These are phyloP conservation scores for Penicillium sp. DNA, from an alignment of 2,329 filamentous ascomycete genomes.

Conservation along the genomic window DNA sequence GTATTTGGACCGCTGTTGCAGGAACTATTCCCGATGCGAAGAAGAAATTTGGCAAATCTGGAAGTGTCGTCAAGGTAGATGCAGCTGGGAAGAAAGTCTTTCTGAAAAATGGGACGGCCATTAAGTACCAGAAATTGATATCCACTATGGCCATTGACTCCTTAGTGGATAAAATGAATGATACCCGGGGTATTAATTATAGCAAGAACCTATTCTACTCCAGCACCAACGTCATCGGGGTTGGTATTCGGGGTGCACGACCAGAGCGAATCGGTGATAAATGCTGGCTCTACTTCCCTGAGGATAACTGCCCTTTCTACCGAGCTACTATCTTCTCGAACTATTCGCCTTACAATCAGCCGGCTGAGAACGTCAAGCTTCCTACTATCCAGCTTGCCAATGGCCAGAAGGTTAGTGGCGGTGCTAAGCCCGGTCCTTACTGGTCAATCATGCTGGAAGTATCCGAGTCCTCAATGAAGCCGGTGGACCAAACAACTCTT, in stretches of 20 bases:
- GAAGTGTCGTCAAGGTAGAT: constrained; percentile 83
- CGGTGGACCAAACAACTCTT: constrained; percentile 82
- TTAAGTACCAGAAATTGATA: constrained; percentile 90
- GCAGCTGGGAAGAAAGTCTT: constrained; percentile 81
- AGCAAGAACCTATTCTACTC: constrained; percentile 96
- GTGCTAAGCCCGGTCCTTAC: constrained; percentile 87
- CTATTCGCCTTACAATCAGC: constrained; percentile 99
- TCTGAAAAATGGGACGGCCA: constrained; percentile 80
- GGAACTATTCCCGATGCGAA: constrained; percentile 92
- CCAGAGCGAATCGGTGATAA: constrained; percentile 98
- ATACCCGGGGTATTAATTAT: too few species aligned
- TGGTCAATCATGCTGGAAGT: constrained; percentile 99
- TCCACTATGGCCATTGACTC: constrained; percentile 96
- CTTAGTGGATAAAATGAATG: constrained; percentile 88
- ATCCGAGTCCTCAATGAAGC: constrained; percentile 94
- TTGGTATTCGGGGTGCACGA: constrained; percentile 87
- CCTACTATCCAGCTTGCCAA: constrained; percentile 84
- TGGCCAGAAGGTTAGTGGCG: constrained; percentile 74
- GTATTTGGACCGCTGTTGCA: constrained; percentile 98
- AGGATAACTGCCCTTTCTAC: constrained; percentile 99
- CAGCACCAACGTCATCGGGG: constrained; percentile 94
- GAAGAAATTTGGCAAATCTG: constrained; percentile 83
- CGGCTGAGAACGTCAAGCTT: constrained; percentile 76
- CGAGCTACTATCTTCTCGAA: constrained; percentile 99
- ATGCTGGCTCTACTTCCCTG: constrained; percentile 99